Evolutionary conservation across 2,329 filamentous ascomycete genomes (phyloP), one percentile per base, ranked within the genome.

Genomic region (Colletotrichum orbiculare): DNA sequence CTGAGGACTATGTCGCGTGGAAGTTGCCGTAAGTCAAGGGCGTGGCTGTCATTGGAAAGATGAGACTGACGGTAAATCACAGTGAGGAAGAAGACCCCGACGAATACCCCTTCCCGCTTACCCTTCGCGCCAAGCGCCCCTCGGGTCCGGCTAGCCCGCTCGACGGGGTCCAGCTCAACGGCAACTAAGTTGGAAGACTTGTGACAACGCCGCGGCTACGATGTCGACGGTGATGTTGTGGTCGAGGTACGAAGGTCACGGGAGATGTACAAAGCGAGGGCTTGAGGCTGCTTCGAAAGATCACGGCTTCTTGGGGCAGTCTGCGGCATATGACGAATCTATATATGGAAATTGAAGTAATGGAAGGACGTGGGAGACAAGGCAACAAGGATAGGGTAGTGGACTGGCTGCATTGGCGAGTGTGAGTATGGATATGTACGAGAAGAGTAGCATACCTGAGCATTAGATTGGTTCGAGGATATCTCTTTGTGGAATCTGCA

Each of bases 1-100:
- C 96, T 0, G 96, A 99, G 79, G 96, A 99, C 75, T 98, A 99
- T 77, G 93, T 98, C 73, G 92, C 95, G 38, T 99, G 96, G 96
- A 97, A 96, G 81, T 83, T 98, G 64, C 96, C 95, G 91, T 98
- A 87, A 91, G 94, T 94, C 35, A 17, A 8, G 35, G 11, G 4
- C 9, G 17, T n/a, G 10, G 15, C n/a, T 13, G 37, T 13, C 12
- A 42, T 10, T 33, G 4, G n/a, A 45, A 34, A 38, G 17, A 50
- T n/a, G 10, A 42, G 54, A 43, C 78, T 80, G 72, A 81, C 72
- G 48, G 56, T 42, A 17, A 43, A 33, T 42, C 69, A 66, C 72
- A 96, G 93, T 79, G 93, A 96, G 78, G 94, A 97, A 77, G 96
- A 98, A 82, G 96, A 98, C 71, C 88, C 91, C 1, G 95, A 88